phyloP scores from a whole-genome alignment of 148 eudicot genomes.

The Cornus kousa region DNA sequence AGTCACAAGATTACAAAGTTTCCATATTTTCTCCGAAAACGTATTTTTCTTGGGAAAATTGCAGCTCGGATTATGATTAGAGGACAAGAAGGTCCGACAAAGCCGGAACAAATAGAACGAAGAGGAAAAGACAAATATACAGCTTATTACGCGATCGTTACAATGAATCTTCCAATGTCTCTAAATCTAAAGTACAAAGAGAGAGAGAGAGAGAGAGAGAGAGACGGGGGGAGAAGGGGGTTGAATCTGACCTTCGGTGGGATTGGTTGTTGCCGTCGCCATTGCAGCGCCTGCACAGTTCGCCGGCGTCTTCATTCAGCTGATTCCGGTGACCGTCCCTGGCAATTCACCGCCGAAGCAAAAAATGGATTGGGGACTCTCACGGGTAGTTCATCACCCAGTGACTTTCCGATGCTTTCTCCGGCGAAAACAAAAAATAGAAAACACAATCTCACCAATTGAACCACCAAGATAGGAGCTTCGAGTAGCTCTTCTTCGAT shows the following conservation, averaged over 20 bases:
- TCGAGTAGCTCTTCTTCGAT: neutral
- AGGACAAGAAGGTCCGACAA: neutral
- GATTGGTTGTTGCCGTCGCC: constrained; percentile 16
- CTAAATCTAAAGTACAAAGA: neutral
- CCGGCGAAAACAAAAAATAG: neutral
- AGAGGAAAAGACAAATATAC: neutral
- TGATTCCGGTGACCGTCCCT: neutral
- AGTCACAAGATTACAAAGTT: neutral
- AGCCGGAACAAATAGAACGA: neutral
- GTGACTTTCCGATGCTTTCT: neutral
- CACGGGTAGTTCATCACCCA: constrained; percentile 12
- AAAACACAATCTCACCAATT: neutral
- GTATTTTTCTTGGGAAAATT: neutral
- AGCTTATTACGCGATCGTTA: neutral
- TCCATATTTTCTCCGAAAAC: neutral
- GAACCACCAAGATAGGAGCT: neutral
- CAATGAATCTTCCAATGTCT: constrained; percentile 5
- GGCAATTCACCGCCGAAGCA: neutral
- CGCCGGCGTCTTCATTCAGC: constrained; percentile 42
- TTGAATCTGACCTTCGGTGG: constrained; percentile 49
- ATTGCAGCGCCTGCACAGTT: constrained; percentile 31
- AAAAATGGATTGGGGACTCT: neutral
- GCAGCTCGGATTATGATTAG: neutral
- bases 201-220: constrained; percentile 13
- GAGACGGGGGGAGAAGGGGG: neutral